Percentiles rank a stretch among this genome's conserved stretches.
These are phyloP conservation scores for Solanum virginianum DNA, from an alignment of 257 asterid genomes.

Conservation along the genomic window DNA sequence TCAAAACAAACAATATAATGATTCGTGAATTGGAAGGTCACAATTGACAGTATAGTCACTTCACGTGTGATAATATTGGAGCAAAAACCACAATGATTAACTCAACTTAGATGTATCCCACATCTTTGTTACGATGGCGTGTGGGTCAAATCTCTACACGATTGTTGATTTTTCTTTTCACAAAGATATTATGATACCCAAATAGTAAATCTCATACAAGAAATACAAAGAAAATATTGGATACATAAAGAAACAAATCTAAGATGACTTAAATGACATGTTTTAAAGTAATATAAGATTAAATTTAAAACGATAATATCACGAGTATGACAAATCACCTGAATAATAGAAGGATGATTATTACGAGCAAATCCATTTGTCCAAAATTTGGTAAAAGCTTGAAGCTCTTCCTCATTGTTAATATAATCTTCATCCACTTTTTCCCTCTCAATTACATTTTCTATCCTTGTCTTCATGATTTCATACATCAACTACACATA, in stretches of 20 bases:
- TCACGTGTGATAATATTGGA: no score
- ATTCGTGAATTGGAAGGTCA: no score
- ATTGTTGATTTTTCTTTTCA: no score
- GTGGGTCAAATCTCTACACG: background rate
- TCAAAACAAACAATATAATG: no score
- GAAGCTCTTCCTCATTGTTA: constrained; percentile 3
- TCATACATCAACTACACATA: constrained; percentile 41
- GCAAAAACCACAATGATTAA: no score
- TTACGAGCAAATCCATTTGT: constrained; percentile 25
- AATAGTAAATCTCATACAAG: background rate
- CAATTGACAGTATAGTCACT: no score
- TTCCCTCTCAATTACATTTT: constrained; percentile 29
- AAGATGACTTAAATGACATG: no score
- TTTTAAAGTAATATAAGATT: no score
- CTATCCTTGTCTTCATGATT: constrained; percentile 43
- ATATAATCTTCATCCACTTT: constrained; percentile 23
- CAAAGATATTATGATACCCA: background rate
- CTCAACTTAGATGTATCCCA: background rate
- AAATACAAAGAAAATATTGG: no score
- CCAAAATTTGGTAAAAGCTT: constrained; percentile 24
- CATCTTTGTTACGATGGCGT: background rate
- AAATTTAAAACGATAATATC: no score
- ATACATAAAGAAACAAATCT: no score
- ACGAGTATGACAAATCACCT: constrained; percentile 6
- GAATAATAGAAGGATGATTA: constrained; percentile 48